These are phyloP conservation scores for Incumbomyces delicatus DNA, from an alignment of 2,329 filamentous ascomycete species.

Conservation along the genomic window DNA sequence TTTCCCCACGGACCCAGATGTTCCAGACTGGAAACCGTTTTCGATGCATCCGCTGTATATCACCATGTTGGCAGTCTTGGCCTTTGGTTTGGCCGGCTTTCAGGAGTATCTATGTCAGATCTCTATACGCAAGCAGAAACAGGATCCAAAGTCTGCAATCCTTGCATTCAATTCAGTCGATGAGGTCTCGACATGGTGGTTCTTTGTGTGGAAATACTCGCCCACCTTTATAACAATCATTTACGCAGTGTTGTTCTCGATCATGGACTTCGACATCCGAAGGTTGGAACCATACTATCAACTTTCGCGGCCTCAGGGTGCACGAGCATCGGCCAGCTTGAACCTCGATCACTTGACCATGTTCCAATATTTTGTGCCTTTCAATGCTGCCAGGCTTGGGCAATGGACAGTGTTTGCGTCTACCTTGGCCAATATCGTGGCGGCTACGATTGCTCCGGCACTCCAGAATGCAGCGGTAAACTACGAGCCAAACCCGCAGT, in stretches of 20 bases:
- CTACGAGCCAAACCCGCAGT: slow-evolving; percentile 27
- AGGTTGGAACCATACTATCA: slow-evolving; percentile 43
- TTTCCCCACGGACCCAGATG: slow-evolving; percentile 26
- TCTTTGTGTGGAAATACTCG: slow-evolving; percentile 33
- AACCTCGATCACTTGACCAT: slow-evolving; percentile 42
- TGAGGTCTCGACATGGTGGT: slow-evolving; percentile 23
- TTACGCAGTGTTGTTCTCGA: slow-evolving; percentile 42
- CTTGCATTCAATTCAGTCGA: slow-evolving; percentile 23
- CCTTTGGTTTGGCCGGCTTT: slow-evolving; percentile 24
- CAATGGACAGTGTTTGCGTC: slow-evolving; percentile 41
- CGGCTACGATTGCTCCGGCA: slow-evolving; percentile 37
- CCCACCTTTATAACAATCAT: slow-evolving; percentile 38
- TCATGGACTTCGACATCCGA: slow-evolving; percentile 42
- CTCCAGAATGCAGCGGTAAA: slow-evolving; percentile 38
- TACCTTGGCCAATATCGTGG: slow-evolving; percentile 35
- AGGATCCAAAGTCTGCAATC: slow-evolving; percentile 22
- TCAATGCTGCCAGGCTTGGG: slow-evolving; percentile 35
- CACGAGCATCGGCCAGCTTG: slow-evolving; percentile 29
- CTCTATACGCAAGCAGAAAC: slow-evolving; percentile 29
- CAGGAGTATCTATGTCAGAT: slow-evolving; percentile 27
- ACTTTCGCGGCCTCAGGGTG: slow-evolving; percentile 26
- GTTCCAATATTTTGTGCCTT: slow-evolving; percentile 37
- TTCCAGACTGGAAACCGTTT: slow-evolving; percentile 29
- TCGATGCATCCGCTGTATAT: slow-evolving; percentile 27
- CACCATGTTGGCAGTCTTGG: slow-evolving; percentile 23